A percentile compares a stretch with the other conserved stretches of the same genome.
Conservation (phyloP, 192 early-diverging fungal genomes). For the Dissophora globulifera region DNA sequence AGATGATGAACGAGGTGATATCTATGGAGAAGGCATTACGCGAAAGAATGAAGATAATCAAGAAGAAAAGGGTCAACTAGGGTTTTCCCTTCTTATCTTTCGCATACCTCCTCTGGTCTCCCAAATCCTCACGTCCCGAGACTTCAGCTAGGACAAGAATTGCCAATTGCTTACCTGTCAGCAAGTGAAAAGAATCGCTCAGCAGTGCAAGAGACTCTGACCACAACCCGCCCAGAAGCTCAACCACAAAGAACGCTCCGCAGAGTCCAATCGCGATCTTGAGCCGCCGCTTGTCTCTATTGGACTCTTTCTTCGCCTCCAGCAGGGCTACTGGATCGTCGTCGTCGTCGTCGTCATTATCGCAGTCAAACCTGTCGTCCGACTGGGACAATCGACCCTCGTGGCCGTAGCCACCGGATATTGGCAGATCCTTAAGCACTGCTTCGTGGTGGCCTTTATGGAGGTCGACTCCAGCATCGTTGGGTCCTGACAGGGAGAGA, state of each 20-base stretch:
- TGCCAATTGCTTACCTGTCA: slow-evolving; percentile 75
- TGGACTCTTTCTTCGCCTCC: slow-evolving; percentile 21
- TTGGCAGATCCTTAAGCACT: not conserved
- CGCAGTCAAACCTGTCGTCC: no score
- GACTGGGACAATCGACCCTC: not conserved
- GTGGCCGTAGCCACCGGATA: not conserved
- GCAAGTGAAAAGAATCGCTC: slow-evolving; percentile 79
- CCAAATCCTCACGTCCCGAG: no score
- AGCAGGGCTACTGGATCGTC: slow-evolving; percentile 16
- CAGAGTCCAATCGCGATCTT: slow-evolving; percentile 67
- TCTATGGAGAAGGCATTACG: no score
- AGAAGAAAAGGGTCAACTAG: no score
- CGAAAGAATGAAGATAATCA: no score
- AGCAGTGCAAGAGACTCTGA: slow-evolving; percentile 78
- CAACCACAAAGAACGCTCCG: slow-evolving; percentile 70
- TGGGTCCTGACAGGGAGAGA: slow-evolving; percentile 11
- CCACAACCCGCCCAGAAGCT: slow-evolving; percentile 70
- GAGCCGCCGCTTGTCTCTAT: slow-evolving; percentile 56
- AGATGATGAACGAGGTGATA: slow-evolving; percentile 49
- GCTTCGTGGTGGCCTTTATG: not conserved
- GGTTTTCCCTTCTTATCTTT: no score
- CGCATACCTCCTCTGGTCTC: no score
- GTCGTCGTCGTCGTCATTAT: no score
- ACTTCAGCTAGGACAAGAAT: no score
- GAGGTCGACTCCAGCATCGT: not conserved